Base-by-base conservation (phyloP, 768 basidiomycete species). In the Trametes meyenii region DNA sequence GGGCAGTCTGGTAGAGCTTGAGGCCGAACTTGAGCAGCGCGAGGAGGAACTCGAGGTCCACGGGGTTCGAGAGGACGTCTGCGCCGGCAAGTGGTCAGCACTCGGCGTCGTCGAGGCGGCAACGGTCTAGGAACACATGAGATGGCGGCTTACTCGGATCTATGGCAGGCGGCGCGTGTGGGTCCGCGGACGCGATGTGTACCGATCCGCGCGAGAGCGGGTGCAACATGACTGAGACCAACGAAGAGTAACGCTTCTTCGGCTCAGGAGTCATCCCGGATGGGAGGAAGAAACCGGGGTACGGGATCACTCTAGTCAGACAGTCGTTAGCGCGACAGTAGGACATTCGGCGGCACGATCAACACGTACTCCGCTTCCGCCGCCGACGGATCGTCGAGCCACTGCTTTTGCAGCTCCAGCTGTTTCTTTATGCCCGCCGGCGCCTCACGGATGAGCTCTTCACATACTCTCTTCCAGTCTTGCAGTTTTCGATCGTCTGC, bases 151-250 rank as follows among this genome's bases (percentile, higher is more conserved):
- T 50, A 61, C 59, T 50, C 4, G 72, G 72, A 50, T 75, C 71
- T 7, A 75, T 69, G 36, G 62, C 64, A 1, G 71, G 70, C 10
- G 65, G 64, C 16, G 46, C 54, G 14, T 23, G 19, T 5, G 72
- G 71, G 56, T 76, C 72, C 0, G 52, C 50, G 11, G 68, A 70
- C 1, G 53, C 61, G 35, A 66, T 64, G 48, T 71, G 71, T 11
- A 55, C 60, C 12, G 23, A 49, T 19, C 60, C 60, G 17, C 61
- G 61, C 6, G 61, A 62, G 38, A 62, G 49, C 2, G 61, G 61
- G 21, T 56, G 61, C 61, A 56, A 19, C 7, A 55, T 29, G 1
- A 55, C 40, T 2, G 45, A 36, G 8, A 53, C 21, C 38, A 54
- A 23, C 12, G 59, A 42, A 3, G 53, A 57, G 46, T 57, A 57